phyloP scores from a whole-genome alignment of 2,329 filamentous ascomycete species.

The Pseudophaeomoniella oleicola region DNA sequence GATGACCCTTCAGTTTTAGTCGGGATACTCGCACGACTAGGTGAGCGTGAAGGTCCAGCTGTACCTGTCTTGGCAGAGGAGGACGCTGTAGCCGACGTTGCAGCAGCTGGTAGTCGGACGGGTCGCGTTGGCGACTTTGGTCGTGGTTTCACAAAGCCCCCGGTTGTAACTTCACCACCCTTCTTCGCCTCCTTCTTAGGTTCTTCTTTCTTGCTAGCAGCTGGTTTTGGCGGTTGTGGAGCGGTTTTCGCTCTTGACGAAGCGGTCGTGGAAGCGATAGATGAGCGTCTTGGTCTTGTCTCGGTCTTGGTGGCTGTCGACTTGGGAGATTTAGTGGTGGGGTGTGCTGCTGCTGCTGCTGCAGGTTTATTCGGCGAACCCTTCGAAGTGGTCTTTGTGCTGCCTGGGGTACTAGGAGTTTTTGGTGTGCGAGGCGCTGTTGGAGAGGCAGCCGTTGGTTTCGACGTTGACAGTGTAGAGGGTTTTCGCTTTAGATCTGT shows the following conservation, averaged over 20 bases:
- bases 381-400: conserved; percentile 5
- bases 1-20: conserved; percentile 9
- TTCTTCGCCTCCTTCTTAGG: conserved; percentile 1
- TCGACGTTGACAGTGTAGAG: conserved; percentile 11
- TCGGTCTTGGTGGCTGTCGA: conserved; percentile 10
- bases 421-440: conserved; percentile 4
- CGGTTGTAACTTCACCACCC: neutral
- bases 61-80: conserved; percentile 20
- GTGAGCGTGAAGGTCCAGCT: conserved; percentile 10
- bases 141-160: conserved; percentile 7
- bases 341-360: conserved; percentile 9
- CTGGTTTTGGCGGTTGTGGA: conserved; percentile 5
- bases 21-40: conserved; percentile 14
- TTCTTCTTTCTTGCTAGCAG: conserved; percentile 11
- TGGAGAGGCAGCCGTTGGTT: conserved; percentile 9
- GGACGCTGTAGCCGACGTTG: conserved; percentile 24
- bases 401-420: conserved; percentile 4
- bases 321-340: conserved; percentile 7
- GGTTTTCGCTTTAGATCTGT: conserved; percentile 7
- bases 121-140: conserved; percentile 25
- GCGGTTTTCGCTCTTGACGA: conserved; percentile 1
- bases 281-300: conserved; percentile 18
- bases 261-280: conserved; percentile 13
- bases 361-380: conserved; percentile 7
- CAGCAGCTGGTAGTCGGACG: conserved; percentile 23